Percentiles rank a stretch among this genome's conserved stretches.
Evolutionary conservation across 768 basidiomycete genomes (phyloP).

Genomic region (Galerina marginata): DNA sequence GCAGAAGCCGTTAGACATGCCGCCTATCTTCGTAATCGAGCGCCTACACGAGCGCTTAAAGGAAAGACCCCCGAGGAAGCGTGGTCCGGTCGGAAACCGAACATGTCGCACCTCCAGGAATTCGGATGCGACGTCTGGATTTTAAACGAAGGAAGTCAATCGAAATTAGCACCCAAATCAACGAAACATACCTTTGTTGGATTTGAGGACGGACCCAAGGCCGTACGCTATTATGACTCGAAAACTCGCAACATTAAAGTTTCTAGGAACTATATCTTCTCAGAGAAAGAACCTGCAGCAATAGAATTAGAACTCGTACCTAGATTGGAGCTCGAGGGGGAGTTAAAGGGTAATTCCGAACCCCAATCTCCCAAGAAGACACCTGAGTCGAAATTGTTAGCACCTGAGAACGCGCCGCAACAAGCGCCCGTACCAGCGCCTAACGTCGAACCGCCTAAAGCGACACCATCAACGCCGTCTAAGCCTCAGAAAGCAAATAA

Average conservation of each 20-base stretch:
- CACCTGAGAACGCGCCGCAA: no score
- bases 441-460: no score
- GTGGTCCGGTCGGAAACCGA: slow-evolving; percentile 20
- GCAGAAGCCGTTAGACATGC: slow-evolving; percentile 32
- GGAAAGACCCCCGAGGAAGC: slow-evolving; percentile 30
- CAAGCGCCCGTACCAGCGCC: no score
- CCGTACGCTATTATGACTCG: slow-evolving; percentile 8
- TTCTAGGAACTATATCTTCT: slow-evolving; percentile 25
- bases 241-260: slow-evolving; percentile 21
- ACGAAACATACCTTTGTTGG: background rate
- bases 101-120: slow-evolving; percentile 27
- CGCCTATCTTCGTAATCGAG: slow-evolving; percentile 31
- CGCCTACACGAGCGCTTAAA: slow-evolving; percentile 25
- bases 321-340: slow-evolving; percentile 3
- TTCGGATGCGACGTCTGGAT: slow-evolving; percentile 25
- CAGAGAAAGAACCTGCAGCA: slow-evolving; percentile 8
- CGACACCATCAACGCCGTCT: no score
- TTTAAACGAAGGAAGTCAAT: slow-evolving; percentile 6
- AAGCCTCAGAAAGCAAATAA: no score
- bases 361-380: no score
- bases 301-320: slow-evolving; percentile 1
- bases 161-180: background rate
- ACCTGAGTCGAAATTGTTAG: no score
- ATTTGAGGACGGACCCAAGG: slow-evolving; percentile 5
- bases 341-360: background rate